These are phyloP conservation scores for Carex scoparia DNA, from an alignment of 176 grass and related monocot genomes.

Conservation along the genomic window DNA sequence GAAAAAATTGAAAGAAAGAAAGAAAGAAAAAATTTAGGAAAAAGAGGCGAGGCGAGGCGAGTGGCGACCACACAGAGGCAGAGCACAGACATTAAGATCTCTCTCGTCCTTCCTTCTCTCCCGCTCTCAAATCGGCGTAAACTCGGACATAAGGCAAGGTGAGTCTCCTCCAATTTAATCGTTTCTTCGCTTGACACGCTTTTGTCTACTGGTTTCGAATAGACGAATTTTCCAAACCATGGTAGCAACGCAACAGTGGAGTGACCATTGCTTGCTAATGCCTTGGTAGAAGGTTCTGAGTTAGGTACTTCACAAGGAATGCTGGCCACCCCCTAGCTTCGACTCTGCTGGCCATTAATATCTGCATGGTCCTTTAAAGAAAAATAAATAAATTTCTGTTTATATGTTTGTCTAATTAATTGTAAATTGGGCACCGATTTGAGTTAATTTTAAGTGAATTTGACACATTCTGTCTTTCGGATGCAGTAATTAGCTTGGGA, in stretches of 20 bases:
- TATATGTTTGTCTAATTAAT: background rate
- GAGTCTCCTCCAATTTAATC: background rate
- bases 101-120: background rate
- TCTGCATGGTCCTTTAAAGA: background rate
- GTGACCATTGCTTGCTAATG: background rate
- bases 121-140: background rate
- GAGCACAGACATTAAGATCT: background rate
- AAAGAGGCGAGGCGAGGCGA: background rate
- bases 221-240: background rate
- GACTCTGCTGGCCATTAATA: background rate
- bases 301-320: background rate
- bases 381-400: background rate
- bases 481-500: background rate
- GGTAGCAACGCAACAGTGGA: background rate
- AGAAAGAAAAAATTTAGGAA: background rate
- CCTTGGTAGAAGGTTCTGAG: background rate
- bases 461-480: background rate
- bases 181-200: background rate
- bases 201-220: background rate
- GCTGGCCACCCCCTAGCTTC: background rate
- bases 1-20: background rate
- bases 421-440: background rate
- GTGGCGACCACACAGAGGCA: background rate
- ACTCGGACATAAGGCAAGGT: constrained; percentile 3
- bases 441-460: background rate